Evolutionary conservation across 1,284 basidiomycete genomes (phyloP).

Genomic region (Porogramme epimiltina): DNA sequence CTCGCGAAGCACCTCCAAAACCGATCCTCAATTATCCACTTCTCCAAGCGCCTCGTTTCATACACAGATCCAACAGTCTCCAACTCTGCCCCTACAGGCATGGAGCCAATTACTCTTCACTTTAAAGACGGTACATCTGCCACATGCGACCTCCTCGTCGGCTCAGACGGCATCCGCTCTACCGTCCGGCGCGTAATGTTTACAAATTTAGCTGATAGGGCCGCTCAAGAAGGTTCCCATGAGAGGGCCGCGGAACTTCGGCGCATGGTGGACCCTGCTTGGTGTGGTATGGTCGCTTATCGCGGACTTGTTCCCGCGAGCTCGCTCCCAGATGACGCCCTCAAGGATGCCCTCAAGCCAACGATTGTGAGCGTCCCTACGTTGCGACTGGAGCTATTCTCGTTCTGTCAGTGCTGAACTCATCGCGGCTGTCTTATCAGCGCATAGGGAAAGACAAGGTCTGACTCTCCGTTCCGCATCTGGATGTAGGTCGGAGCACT

Average conservation of each 20-base stretch:
- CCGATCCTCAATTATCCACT: conserved; percentile 29
- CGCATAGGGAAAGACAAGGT: conserved; percentile 2
- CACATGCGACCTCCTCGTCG: conserved; percentile 50
- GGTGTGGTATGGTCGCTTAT: conserved; percentile 1
- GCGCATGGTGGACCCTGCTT: neutral
- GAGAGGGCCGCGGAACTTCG: neutral
- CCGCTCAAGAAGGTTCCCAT: conserved; percentile 6
- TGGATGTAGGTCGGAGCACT: neutral
- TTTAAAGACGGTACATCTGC: conserved; percentile 51
- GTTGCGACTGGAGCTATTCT: neutral
- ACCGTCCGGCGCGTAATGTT: conserved; percentile 29
- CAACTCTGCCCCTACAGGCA: too few species aligned
- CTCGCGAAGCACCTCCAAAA: neutral
- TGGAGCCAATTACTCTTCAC: conserved; percentile 35
- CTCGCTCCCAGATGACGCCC: neutral
- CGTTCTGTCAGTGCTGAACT: neutral
- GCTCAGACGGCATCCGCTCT: conserved; percentile 53
- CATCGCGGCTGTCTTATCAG: neutral
- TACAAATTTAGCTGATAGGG: conserved; percentile 12
- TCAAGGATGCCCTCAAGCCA: neutral
- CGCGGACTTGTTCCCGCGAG: neutral
- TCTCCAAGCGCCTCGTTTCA: conserved; percentile 49
- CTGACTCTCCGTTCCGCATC: neutral
- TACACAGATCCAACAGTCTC: conserved; percentile 42
- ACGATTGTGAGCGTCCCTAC: neutral